phyloP scores from a whole-genome alignment of 352 stramenopile genomes.

The Pythium dissotocum region DNA sequence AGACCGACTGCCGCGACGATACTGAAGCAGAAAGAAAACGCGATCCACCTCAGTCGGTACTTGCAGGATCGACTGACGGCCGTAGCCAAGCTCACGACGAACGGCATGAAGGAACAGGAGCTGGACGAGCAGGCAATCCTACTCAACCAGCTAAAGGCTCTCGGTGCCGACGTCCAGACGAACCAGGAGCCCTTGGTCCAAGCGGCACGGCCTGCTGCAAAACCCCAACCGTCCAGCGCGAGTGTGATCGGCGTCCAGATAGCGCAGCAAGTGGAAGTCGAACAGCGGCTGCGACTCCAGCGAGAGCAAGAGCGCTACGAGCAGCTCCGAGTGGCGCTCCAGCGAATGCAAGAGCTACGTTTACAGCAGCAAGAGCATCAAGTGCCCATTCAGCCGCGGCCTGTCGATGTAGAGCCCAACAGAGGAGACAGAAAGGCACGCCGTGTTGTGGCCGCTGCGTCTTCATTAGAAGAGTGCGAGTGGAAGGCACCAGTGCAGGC shows the following conservation, averaged over 20 bases:
- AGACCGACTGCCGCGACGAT: slow-evolving; percentile 41
- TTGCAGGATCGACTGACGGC: slow-evolving; percentile 9
- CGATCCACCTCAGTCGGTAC: slow-evolving; percentile 40
- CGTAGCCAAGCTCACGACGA: background rate
- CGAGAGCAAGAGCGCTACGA: slow-evolving; percentile 46
- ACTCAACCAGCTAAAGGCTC: slow-evolving; percentile 23
- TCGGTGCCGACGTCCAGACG: slow-evolving; percentile 25
- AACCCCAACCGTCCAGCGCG: background rate
- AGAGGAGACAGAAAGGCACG: background rate
- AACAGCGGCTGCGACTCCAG: slow-evolving; percentile 22
- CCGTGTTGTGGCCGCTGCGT: background rate
- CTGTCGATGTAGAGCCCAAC: background rate
- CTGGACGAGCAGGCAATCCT: slow-evolving; percentile 31
- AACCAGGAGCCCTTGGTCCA: background rate
- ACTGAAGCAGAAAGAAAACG: slow-evolving; percentile 31
- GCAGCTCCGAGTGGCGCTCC: slow-evolving; percentile 39
- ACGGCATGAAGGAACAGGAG: slow-evolving; percentile 5
- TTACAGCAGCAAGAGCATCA: slow-evolving; percentile 24
- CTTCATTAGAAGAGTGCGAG: background rate
- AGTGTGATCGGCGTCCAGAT: background rate
- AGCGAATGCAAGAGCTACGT: slow-evolving; percentile 46
- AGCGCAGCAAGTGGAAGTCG: slow-evolving; percentile 13
- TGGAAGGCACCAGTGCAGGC: slow-evolving; percentile 50
- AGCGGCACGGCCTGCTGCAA: background rate
- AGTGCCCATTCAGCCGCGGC: background rate